Evolutionary conservation across 768 basidiomycete genomes (phyloP).

Genomic region (Lentinula sp.): DNA sequence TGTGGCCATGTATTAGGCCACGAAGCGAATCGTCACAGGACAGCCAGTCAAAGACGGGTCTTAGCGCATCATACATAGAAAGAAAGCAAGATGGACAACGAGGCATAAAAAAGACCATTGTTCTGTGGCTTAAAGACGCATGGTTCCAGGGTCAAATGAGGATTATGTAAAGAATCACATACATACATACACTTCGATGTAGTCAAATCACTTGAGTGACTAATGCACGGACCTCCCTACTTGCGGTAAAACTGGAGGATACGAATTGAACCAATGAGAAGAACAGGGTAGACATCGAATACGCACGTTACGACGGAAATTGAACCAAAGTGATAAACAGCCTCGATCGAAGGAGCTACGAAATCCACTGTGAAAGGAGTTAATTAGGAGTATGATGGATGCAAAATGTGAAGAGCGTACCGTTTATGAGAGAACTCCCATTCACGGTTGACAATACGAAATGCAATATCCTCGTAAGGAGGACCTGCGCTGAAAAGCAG

Average conservation of each 20-base stretch:
- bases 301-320: constrained; percentile 89
- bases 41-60: neutral
- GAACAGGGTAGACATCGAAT: constrained; percentile 3
- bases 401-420: constrained; percentile 29
- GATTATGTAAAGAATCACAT: neutral
- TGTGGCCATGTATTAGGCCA: neutral
- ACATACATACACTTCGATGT: neutral
- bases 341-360: constrained; percentile 96
- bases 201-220: neutral
- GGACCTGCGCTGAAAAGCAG: constrained; percentile 94
- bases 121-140: neutral
- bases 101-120: constrained; percentile 2
- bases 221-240: constrained; percentile 25
- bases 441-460: constrained; percentile 94
- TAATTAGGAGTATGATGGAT: neutral
- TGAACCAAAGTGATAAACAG: constrained; percentile 93
- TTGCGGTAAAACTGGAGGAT: constrained; percentile 72
- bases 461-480: constrained; percentile 98
- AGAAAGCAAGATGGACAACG: constrained; percentile 1
- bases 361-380: constrained; percentile 65
- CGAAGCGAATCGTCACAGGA: neutral
- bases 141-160: neutral
- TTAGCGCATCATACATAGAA: neutral
- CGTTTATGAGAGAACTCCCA: constrained; percentile 99
- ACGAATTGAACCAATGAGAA: constrained; percentile 12